Conservation (phyloP, 2,329 filamentous ascomycete genomes). For the Hypocreales sp. region DNA sequence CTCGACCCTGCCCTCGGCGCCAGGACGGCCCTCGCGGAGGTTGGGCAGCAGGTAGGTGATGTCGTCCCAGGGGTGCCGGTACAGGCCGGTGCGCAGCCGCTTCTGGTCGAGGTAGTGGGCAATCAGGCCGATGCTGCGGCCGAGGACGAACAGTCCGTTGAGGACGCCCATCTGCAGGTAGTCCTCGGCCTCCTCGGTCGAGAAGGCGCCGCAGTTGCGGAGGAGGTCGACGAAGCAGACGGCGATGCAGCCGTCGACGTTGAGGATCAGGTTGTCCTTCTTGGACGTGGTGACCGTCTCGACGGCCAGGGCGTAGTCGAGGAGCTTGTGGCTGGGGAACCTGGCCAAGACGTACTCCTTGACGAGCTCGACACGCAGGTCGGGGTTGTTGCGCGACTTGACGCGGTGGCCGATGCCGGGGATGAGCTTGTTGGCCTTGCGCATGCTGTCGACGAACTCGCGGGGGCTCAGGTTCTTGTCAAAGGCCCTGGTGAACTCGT, state of each 20-base stretch:
- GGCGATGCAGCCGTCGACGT: constrained; percentile 94
- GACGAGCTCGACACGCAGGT: constrained; percentile 97
- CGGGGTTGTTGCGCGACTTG: constrained; percentile 99
- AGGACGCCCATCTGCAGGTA: constrained; percentile 98
- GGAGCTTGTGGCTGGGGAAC: constrained; percentile 95
- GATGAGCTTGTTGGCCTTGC: constrained; percentile 99
- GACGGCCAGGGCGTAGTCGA: constrained; percentile 95
- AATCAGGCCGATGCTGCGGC: constrained; percentile 95
- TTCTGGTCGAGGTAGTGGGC: constrained; percentile 99
- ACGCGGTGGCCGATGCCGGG: constrained; percentile 98
- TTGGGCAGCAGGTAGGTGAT: constrained; percentile 88
- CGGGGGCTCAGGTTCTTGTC: constrained; percentile 96
- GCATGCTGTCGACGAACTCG: constrained; percentile 98
- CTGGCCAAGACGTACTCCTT: constrained; percentile 97
- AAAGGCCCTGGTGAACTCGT: constrained; percentile 96
- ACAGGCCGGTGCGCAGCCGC: constrained; percentile 93
- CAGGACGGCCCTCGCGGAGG: constrained; percentile 54
- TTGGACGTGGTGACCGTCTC: constrained; percentile 98
- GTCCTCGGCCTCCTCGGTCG: constrained; percentile 89
- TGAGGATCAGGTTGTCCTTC: constrained; percentile 99
- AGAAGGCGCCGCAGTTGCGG: constrained; percentile 97
- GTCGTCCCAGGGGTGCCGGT: constrained; percentile 98
- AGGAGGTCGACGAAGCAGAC: constrained; percentile 98
- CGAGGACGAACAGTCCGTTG: constrained; percentile 97
- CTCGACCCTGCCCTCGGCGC: constrained; percentile 77